Evolutionary conservation across 768 basidiomycete species (phyloP), one percentile per base, ranked within the genome.

Genomic region (Galerina marginata): DNA sequence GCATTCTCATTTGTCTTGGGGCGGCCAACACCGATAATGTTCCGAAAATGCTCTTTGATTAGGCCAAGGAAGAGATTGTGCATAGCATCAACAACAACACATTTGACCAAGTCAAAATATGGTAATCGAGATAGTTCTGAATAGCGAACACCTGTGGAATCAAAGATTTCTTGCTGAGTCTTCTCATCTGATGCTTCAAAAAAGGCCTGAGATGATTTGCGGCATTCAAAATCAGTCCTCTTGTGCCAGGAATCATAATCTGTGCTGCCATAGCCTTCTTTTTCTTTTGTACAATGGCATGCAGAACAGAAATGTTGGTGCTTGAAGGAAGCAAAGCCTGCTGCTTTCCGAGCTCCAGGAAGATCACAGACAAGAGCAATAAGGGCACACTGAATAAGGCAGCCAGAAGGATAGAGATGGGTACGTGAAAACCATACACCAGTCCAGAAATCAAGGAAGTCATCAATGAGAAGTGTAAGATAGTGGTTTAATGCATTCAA

Each of bases 31-130:
- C 50, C 45, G 6, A 75, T 47, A 2, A 65, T 60, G 23, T 69
- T 64, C 5, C 20, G 15, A 44, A 69, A 73, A 52, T 81, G 77
- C 14, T 71, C 62, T 16, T 68, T 58, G 2, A 76, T 53, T 0
- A 71, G 47, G 1, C 76, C 74, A 0, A 79, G 68, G 33, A 74
- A 71, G 0, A 80, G 62, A 15, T 66, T 70, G 57, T 82, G 80
- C 78, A 80, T 80, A 1, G 74, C 51, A 58, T 82, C 78, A 14
- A 79, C 63, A 2, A 77, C 61, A 7, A 71, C 54, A 25, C 64
- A 72, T 2, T 10, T 29, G 2, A 67, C 63, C 5, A 71, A 70
- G 45, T 77, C 63, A 70, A 73, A 79, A 63, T 79, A 79, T 0
- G 74, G 72, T 6, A 80, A 67, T n/a, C 50, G 50, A 9, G 58